phyloP scores from a whole-genome alignment of 306 rosid genomes.

The Prosopis cineraria region DNA sequence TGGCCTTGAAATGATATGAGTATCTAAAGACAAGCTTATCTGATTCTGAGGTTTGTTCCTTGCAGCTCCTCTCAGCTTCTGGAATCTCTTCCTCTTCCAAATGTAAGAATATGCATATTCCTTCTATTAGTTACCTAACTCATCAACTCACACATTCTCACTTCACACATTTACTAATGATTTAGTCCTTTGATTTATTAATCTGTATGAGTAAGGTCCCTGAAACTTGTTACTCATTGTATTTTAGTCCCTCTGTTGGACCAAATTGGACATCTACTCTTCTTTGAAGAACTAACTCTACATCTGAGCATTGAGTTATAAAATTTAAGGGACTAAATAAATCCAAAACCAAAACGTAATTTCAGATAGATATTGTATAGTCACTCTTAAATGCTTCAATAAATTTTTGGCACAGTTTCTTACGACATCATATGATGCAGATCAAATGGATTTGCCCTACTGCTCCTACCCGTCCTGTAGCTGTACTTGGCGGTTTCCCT shows the following conservation, averaged over 20 bases:
- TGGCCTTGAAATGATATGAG: background rate
- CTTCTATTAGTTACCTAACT: conserved; percentile 29
- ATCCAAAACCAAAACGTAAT: background rate
- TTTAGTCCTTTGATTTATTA: background rate
- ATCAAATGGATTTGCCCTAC: conserved; percentile 99
- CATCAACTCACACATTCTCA: conserved; percentile 20
- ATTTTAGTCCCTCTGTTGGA: background rate
- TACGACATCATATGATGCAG: conserved; percentile 46
- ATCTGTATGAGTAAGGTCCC: background rate
- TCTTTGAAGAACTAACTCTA: background rate
- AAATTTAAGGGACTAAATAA: background rate
- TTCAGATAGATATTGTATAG: no score
- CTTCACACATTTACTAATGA: background rate
- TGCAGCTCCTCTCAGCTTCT: conserved; percentile 92
- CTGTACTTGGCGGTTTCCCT: conserved; percentile 87
- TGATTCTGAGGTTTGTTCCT: conserved; percentile 45
- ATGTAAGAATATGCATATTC: conserved; percentile 54
- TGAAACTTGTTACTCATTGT: background rate
- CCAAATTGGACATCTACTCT: no score
- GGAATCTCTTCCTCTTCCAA: conserved; percentile 92
- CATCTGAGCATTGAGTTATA: background rate
- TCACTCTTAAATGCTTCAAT: background rate
- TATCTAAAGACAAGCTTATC: conserved; percentile 23
- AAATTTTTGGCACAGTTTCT: conserved; percentile 26
- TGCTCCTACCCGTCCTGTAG: conserved; percentile 96